phyloP scores from a whole-genome alignment of 352 stramenopile genomes.

The Phytophthora pluvialis region DNA sequence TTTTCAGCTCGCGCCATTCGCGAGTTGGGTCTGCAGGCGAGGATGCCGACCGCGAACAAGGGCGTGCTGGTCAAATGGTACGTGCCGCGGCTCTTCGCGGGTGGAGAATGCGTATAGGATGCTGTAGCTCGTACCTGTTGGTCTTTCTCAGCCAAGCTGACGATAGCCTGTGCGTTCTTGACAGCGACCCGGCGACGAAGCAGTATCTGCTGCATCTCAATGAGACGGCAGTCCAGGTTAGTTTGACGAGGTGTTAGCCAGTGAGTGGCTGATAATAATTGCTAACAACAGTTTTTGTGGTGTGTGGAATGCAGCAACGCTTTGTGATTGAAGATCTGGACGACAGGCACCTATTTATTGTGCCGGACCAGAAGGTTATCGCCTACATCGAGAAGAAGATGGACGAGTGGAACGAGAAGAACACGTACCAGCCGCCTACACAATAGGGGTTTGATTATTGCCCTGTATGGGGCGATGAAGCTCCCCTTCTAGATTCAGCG shows the following conservation, averaged over 20 bases:
- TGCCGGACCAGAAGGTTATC: constrained; percentile 82
- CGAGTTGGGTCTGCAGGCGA: background rate
- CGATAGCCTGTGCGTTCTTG: constrained; percentile 8
- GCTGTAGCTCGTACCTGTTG: background rate
- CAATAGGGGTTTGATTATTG: constrained; percentile 19
- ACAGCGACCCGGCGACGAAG: constrained; percentile 84
- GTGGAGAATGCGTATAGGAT: background rate
- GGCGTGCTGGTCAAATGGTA: constrained; percentile 88
- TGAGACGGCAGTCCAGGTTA: constrained; percentile 82
- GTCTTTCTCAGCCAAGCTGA: constrained; percentile 4
- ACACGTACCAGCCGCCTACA: constrained; percentile 86
- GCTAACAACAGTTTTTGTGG: background rate
- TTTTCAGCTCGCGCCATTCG: background rate
- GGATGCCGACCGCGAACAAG: constrained; percentile 87
- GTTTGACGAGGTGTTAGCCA: background rate
- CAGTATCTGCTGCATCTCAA: constrained; percentile 88
- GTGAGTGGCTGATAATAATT: background rate
- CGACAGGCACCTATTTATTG: constrained; percentile 88
- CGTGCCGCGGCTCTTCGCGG: constrained; percentile 3
- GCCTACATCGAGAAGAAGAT: constrained; percentile 90
- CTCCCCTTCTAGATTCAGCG: too few species aligned
- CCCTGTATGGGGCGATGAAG: background rate
- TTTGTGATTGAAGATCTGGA: constrained; percentile 91
- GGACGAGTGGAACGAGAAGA: constrained; percentile 91
- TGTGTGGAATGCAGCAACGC: constrained; percentile 51